Conservation (phyloP, 345 rosid species). For the Citrus cavaleriei region DNA sequence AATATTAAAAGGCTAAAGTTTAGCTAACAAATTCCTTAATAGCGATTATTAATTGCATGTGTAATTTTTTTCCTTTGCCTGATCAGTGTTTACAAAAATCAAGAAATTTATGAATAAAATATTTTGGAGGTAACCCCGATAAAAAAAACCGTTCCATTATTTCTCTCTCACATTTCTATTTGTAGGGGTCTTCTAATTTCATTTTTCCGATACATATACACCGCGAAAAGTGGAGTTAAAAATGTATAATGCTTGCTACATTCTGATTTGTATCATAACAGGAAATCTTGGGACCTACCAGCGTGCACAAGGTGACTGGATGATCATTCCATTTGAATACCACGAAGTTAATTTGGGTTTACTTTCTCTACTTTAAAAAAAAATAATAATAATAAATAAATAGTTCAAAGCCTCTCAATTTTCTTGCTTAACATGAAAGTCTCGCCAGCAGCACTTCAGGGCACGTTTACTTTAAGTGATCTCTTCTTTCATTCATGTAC, state of each 20-base stretch:
- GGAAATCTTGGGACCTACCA: conserved; percentile 15
- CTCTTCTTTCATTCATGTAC: conserved; percentile 3
- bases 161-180: background rate
- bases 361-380: background rate
- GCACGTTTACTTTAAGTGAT: background rate
- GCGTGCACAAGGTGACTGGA: background rate
- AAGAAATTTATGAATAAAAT: background rate
- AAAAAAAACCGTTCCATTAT: background rate
- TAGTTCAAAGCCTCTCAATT: background rate
- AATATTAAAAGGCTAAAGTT: background rate
- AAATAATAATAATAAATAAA: background rate
- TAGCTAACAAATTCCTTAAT: background rate
- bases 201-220: background rate
- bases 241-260: background rate
- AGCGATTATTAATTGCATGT: background rate
- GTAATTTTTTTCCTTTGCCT: too few relatives aligned
- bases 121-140: background rate
- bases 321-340: background rate
- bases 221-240: background rate
- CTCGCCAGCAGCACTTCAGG: background rate
- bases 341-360: background rate
- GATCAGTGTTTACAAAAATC: background rate
- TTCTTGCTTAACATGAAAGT: conserved; percentile 14
- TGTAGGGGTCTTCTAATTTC: background rate
- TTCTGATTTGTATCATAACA: background rate